Conservation (phyloP, 163 green algal species). For the Chlorella variabilis region DNA sequence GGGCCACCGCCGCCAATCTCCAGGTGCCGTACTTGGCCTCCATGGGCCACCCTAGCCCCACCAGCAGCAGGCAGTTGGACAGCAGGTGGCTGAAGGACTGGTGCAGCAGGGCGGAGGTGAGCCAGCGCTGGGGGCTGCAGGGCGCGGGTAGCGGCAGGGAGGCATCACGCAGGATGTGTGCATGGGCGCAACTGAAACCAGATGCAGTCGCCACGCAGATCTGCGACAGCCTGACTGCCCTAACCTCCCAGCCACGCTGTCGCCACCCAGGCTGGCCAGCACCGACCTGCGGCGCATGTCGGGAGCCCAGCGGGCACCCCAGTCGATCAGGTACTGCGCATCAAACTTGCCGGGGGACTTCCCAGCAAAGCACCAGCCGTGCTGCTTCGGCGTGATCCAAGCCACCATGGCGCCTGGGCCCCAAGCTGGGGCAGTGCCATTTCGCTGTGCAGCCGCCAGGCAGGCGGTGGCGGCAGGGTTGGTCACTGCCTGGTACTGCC, state of each 20-base stretch:
- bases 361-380: constrained; percentile 24
- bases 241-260: no score
- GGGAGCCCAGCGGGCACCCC: constrained; percentile 35
- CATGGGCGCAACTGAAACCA: no score
- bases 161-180: neutral
- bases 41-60: constrained; percentile 57
- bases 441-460: neutral
- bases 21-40: constrained; percentile 75
- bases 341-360: constrained; percentile 1
- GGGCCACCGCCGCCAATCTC: constrained; percentile 60
- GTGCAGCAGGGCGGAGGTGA: constrained; percentile 71
- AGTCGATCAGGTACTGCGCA: constrained; percentile 28
- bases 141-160: neutral
- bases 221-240: no score
- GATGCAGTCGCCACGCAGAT: no score
- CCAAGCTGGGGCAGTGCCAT: constrained; percentile 1
- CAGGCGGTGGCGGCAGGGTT: neutral
- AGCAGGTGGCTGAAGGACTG: constrained; percentile 67
- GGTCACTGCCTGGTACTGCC: constrained; percentile 4
- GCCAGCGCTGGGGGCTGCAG: constrained; percentile 45
- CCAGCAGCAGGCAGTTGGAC: constrained; percentile 70
- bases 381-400: constrained; percentile 22
- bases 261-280: no score
- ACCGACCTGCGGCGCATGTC: constrained; percentile 28
- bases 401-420: constrained; percentile 14